phyloP scores from a whole-genome alignment of 305 asterid species.

The Fraxinus floribunda region DNA sequence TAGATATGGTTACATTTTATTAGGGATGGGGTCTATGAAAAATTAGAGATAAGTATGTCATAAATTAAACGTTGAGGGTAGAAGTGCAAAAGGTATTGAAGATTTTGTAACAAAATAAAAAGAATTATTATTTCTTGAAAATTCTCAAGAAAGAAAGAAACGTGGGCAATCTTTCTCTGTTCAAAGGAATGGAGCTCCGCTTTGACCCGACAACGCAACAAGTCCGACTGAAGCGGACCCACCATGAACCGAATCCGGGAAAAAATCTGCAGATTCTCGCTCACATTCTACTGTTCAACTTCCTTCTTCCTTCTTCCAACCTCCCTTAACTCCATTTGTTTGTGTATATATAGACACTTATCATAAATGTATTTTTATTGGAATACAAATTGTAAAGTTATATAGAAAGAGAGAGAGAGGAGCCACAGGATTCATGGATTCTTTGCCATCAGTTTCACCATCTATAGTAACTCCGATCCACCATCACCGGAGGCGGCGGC shows the following conservation, averaged over 20 bases:
- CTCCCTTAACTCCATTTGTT: constrained; percentile 2
- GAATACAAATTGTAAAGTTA: not conserved
- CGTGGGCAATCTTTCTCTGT: not conserved
- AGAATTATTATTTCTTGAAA: not conserved
- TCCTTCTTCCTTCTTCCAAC: constrained; percentile 21
- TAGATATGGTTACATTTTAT: not conserved
- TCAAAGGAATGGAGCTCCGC: not conserved
- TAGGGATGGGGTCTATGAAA: not conserved
- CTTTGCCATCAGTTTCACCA: constrained; percentile 57
- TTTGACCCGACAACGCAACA: not conserved
- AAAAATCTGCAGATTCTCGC: constrained; percentile 32
- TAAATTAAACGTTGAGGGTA: not conserved
- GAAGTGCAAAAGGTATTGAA: not conserved
- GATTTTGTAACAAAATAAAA: not conserved
- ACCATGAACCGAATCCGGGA: not conserved
- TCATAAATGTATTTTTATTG: not conserved
- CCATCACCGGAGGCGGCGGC: constrained; percentile 47
- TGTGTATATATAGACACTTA: not conserved
- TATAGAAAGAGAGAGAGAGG: not conserved
- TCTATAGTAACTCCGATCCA: constrained; percentile 50
- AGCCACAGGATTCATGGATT: constrained; percentile 41
- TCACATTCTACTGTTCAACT: constrained; percentile 4
- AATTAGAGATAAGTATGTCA: not conserved
- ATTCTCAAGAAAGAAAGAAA: not conserved
- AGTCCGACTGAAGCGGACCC: not conserved